A percentile compares a stretch with the other conserved stretches of the same genome.
Conservation (phyloP, 805 yeast species). For the Sugiyamaella floridensis region DNA sequence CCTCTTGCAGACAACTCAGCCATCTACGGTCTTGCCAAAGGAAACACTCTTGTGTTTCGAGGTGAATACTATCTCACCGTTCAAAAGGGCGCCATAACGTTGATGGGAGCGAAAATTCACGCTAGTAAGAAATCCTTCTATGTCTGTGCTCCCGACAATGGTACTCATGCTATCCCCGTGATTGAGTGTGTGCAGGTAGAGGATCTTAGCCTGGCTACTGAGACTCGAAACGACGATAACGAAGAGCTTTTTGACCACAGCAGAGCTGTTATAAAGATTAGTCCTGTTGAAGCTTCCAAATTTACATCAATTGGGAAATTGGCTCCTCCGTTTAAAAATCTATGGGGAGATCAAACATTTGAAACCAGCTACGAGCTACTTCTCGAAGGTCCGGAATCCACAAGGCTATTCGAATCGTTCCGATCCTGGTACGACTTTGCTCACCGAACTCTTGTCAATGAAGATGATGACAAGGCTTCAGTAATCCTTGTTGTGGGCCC, state of each 20-base stretch:
- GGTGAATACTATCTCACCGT: slow-evolving; percentile 28
- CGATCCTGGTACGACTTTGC: slow-evolving; percentile 21
- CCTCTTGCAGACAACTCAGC: background rate
- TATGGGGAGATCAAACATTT: slow-evolving; percentile 10
- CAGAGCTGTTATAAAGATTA: slow-evolving; percentile 4
- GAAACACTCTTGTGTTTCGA: slow-evolving; percentile 21
- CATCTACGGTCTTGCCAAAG: slow-evolving; percentile 8
- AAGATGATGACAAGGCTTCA: background rate
- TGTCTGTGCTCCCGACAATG: slow-evolving; percentile 17
- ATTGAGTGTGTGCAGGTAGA: slow-evolving; percentile 15
- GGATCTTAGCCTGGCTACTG: slow-evolving; percentile 6
- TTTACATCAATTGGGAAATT: slow-evolving; percentile 10
- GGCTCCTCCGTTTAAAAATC: slow-evolving; percentile 26
- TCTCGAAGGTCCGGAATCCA: background rate
- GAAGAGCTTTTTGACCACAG: slow-evolving; percentile 6
- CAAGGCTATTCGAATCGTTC: slow-evolving; percentile 9
- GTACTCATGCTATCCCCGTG: slow-evolving; percentile 19
- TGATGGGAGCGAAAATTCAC: slow-evolving; percentile 24
- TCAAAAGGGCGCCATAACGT: slow-evolving; percentile 24
- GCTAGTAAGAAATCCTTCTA: slow-evolving; percentile 10
- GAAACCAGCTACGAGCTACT: background rate
- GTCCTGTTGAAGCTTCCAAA: slow-evolving; percentile 2
- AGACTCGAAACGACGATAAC: slow-evolving; percentile 5
- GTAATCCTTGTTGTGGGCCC: slow-evolving; percentile 47
- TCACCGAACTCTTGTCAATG: background rate